Evolutionary conservation across 768 basidiomycete species (phyloP).

Genomic region (Boletus barrowsii): DNA sequence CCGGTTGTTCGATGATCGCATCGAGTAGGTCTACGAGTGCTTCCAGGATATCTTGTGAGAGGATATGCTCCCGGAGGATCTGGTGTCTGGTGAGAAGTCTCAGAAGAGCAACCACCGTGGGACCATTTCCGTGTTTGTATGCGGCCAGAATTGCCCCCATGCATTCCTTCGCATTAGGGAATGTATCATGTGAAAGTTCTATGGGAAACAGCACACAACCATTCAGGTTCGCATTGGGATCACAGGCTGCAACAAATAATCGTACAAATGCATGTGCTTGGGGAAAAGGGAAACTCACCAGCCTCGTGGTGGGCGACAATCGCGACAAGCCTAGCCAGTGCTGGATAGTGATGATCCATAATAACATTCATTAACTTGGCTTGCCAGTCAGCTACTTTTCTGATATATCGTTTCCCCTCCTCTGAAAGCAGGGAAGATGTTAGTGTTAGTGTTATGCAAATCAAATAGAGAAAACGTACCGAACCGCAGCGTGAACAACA

Average conservation of each 20-base stretch:
- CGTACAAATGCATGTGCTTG: too few species aligned
- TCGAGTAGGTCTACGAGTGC: constrained; percentile 15
- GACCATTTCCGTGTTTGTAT: constrained; percentile 16
- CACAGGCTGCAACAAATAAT: constrained; percentile 9
- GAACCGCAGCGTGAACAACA: constrained; percentile 20
- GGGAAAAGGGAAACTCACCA: constrained; percentile 6
- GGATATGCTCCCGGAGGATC: constrained; percentile 14
- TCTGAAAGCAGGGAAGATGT: constrained; percentile 2
- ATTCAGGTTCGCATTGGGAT: not conserved
- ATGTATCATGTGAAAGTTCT: not conserved
- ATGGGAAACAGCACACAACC: not conserved
- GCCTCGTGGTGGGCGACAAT: constrained; percentile 23
- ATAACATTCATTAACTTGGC: constrained; percentile 11
- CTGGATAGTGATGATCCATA: constrained; percentile 1
- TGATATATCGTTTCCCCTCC: constrained; percentile 20
- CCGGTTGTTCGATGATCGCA: not conserved
- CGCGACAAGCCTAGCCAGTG: constrained; percentile 19
- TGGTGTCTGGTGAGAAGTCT: constrained; percentile 18
- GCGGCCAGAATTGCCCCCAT: constrained; percentile 4
- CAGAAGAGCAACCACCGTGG: constrained; percentile 19
- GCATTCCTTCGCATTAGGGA: constrained; percentile 13
- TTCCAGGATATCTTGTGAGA: constrained; percentile 14
- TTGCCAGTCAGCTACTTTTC: constrained; percentile 13
- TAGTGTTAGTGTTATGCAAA: not conserved
- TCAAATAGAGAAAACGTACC: constrained; percentile 6